Conservation (phyloP, 2,329 filamentous ascomycete genomes). For the Apiospora saccharicola region DNA sequence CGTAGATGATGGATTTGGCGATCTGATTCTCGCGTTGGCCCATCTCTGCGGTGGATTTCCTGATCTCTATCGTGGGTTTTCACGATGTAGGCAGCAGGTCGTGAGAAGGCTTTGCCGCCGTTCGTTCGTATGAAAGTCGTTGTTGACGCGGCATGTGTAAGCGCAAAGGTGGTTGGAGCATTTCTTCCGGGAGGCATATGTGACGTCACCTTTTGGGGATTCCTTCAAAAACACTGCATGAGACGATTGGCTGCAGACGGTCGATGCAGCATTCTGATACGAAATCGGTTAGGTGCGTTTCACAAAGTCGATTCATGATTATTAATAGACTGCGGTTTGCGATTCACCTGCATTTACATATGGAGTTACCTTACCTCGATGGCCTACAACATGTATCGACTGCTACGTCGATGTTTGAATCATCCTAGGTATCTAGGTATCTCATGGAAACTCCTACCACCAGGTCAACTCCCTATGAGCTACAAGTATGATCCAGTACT, state of each 20-base stretch:
- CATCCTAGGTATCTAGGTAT: too few relatives aligned
- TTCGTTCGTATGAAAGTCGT: background rate
- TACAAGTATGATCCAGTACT: too few relatives aligned
- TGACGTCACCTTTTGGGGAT: background rate
- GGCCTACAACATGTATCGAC: too few relatives aligned
- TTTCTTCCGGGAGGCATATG: background rate
- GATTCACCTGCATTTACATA: too few relatives aligned
- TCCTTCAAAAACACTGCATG: background rate
- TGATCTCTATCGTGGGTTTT: background rate
- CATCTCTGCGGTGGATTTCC: conserved; percentile 31
- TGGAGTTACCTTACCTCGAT: too few relatives aligned
- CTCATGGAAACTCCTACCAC: too few relatives aligned
- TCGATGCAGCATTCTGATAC: background rate
- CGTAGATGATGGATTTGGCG: conserved; percentile 49
- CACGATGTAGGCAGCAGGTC: background rate
- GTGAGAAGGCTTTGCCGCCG: background rate
- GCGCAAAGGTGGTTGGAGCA: background rate
- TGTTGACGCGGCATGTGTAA: background rate
- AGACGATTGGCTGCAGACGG: background rate
- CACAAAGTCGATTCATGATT: background rate
- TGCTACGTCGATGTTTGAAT: too few relatives aligned
- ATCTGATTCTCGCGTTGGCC: conserved; percentile 42
- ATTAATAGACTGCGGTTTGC: too few relatives aligned
- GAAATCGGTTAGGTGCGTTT: background rate
- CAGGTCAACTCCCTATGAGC: too few relatives aligned